A percentile compares a stretch with the other conserved stretches of the same genome.
phyloP scores from a whole-genome alignment of 139 green algal species.

The Tetraselmis striata region DNA sequence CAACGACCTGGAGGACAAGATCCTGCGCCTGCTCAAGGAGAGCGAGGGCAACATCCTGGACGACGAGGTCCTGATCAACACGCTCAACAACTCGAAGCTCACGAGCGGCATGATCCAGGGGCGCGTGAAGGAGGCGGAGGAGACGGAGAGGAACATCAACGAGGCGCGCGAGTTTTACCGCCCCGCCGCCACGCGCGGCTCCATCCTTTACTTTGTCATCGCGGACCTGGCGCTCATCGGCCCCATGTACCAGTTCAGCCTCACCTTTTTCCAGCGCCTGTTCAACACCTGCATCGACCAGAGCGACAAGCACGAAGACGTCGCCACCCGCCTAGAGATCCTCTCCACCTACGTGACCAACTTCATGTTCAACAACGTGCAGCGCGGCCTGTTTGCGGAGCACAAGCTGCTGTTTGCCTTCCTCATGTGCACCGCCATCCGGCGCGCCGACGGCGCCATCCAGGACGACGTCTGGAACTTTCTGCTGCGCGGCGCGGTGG shows the following conservation, averaged over 20 bases:
- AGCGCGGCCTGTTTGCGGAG: conserved; percentile 69
- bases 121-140: conserved; percentile 74
- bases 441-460: conserved; percentile 41
- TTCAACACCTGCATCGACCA: conserved; percentile 75
- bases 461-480: conserved; percentile 65
- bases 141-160: conserved; percentile 73
- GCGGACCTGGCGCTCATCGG: conserved; percentile 69
- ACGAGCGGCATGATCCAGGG: conserved; percentile 68
- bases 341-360: conserved; percentile 57
- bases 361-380: conserved; percentile 76
- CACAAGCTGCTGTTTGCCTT: conserved; percentile 77
- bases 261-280: conserved; percentile 68
- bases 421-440: conserved; percentile 48
- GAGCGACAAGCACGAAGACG: conserved; percentile 45
- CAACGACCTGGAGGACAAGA: conserved; percentile 75
- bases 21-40: conserved; percentile 78
- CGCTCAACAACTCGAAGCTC: conserved; percentile 78
- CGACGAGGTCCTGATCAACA: conserved; percentile 82
- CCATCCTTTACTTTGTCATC: conserved; percentile 74
- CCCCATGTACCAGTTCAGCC: conserved; percentile 78
- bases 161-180: conserved; percentile 66
- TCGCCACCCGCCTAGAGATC: conserved; percentile 47
- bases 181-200: conserved; percentile 48
- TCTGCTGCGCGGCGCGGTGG: conserved; percentile 47
- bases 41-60: conserved; percentile 82